Percentiles rank a stretch among this genome's conserved stretches.
These are phyloP conservation scores for Heliosperma pusillum DNA, from an alignment of 148 eudicot genomes.

Conservation along the genomic window DNA sequence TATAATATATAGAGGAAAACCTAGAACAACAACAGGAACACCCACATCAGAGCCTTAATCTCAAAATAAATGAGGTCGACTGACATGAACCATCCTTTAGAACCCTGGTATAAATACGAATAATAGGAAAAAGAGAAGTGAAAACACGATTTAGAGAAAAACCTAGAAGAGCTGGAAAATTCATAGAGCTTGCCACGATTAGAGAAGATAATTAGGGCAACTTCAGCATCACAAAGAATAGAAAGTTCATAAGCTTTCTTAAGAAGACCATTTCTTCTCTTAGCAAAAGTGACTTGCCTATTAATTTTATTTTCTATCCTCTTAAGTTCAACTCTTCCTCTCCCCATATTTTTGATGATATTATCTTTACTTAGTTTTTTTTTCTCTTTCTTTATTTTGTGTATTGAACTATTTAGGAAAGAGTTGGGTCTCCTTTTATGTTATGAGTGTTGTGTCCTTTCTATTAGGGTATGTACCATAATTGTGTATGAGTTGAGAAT, in stretches of 20 bases:
- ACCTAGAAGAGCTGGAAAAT: conserved; percentile 45
- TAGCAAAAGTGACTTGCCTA: conserved; percentile 54
- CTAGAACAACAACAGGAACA: too few species aligned
- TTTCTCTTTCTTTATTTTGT: background rate
- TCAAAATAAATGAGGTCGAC: too few species aligned
- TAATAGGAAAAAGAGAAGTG: too few species aligned
- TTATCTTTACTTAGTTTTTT: background rate
- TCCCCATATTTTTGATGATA: conserved; percentile 34
- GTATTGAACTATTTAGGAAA: conserved; percentile 27
- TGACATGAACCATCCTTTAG: too few species aligned
- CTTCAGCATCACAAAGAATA: conserved; percentile 53
- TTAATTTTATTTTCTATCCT: conserved; percentile 56
- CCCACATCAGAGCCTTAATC: too few species aligned
- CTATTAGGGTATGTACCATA: background rate
- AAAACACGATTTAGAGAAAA: too few species aligned
- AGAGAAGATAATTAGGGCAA: conserved; percentile 52
- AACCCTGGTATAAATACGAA: too few species aligned
- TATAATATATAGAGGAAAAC: too few species aligned
- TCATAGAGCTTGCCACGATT: conserved; percentile 49
- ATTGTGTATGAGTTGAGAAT: background rate
- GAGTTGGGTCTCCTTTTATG: conserved; percentile 34
- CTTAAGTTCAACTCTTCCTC: conserved; percentile 53
- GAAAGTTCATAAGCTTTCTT: conserved; percentile 60
- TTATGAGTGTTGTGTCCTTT: background rate
- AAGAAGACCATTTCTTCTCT: conserved; percentile 57